phyloP scores from a whole-genome alignment of 129 eudicot genomes.

The Ambrosia trifida region DNA sequence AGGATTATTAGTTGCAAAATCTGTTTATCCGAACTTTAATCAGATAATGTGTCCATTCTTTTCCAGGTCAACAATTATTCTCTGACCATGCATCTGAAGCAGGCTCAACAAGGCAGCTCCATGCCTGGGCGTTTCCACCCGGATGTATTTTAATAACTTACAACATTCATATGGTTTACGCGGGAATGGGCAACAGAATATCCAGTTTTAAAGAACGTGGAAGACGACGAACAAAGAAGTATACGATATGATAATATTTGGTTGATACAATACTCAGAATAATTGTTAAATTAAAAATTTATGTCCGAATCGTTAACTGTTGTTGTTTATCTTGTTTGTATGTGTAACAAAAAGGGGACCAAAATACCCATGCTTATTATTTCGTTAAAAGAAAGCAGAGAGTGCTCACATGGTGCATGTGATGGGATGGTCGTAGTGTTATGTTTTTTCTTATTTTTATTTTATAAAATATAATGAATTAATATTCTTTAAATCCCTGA shows the following conservation, averaged over 20 bases:
- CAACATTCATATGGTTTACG: not conserved
- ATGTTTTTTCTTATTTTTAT: not conserved
- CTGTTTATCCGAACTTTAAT: not conserved
- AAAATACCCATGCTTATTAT: slow-evolving; percentile 26
- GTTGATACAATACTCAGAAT: not conserved
- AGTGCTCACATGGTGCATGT: slow-evolving; percentile 37
- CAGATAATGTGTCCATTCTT: not conserved
- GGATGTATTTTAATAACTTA: slow-evolving; percentile 62
- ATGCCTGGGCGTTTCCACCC: slow-evolving; percentile 90
- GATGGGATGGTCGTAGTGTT: slow-evolving; percentile 23
- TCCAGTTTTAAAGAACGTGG: not conserved
- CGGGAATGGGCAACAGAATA: not conserved
- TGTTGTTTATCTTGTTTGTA: slow-evolving; percentile 24
- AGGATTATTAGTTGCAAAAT: not conserved
- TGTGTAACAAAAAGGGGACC: slow-evolving; percentile 31
- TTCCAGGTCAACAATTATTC: slow-evolving; percentile 86
- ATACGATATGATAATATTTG: not conserved
- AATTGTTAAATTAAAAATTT: slow-evolving; percentile 2
- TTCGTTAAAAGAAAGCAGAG: slow-evolving; percentile 20
- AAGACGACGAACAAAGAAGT: not conserved
- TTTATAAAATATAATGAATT: not conserved
- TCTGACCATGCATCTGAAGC: slow-evolving; percentile 95
- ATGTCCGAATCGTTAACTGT: slow-evolving; percentile 1
- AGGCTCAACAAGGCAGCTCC: slow-evolving; percentile 86
- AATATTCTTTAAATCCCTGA: not conserved